Conservation (phyloP, 2,329 filamentous ascomycete genomes). For the Botrytis fabae region DNA sequence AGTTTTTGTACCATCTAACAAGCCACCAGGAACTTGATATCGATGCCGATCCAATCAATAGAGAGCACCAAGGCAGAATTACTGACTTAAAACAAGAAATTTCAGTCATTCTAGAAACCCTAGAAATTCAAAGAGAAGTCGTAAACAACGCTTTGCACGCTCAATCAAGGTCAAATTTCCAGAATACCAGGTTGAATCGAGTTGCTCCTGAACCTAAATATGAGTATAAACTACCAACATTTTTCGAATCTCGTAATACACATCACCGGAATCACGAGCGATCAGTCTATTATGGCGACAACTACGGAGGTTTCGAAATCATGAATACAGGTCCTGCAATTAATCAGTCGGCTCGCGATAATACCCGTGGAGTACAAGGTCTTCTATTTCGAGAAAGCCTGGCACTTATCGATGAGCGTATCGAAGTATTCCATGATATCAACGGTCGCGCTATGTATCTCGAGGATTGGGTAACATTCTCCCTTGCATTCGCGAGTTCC, state of each 20-base stretch:
- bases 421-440: conserved; percentile 31
- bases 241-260: background rate
- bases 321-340: background rate
- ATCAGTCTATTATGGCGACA: background rate
- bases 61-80: conserved; percentile 32
- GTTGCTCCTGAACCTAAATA: background rate
- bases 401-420: conserved; percentile 28
- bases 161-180: background rate
- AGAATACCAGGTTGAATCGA: background rate
- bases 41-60: conserved; percentile 30
- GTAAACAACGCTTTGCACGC: conserved; percentile 8
- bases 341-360: background rate
- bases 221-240: conserved; percentile 5
- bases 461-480: conserved; percentile 27
- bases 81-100: conserved; percentile 33
- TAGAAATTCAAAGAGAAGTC: conserved; percentile 27
- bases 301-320: background rate
- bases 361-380: conserved; percentile 29
- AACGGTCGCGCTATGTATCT: conserved; percentile 28
- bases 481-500: no score
- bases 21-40: conserved; percentile 29
- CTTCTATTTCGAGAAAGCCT: conserved; percentile 30
- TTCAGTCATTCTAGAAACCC: conserved; percentile 29
- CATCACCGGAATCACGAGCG: background rate
- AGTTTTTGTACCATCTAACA: background rate